Base-by-base conservation (phyloP, 2,329 filamentous ascomycete genomes). In the Botrytis aclada region DNA sequence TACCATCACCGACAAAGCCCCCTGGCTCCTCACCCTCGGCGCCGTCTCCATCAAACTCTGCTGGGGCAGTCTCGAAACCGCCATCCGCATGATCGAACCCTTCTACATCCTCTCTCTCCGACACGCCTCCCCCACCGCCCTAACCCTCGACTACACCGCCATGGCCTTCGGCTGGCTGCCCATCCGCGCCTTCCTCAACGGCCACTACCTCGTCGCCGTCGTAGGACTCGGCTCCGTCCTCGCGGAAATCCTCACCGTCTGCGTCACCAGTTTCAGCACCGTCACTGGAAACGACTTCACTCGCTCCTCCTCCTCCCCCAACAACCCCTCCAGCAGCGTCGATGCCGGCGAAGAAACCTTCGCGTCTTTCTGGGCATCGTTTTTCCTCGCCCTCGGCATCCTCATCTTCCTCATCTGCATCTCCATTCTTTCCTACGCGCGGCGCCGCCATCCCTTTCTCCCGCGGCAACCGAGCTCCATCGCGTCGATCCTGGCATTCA, bases 401-500 rank as follows among this genome's bases (percentile, higher is more conserved):
- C 84, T 94, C n/a, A 61, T 61, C 22, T 78, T 76, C 81, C 88
- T 94, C 80, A 84, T 86, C 72, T 77, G 85, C 37, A 87, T 92
- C 34, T 88, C 90, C 0, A 81, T 82, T 1, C 78, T 90, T 1
- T 90, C 92, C 29, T 91, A 92, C 78, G 73, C 84, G 29, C 86
- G 88, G 1, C 88, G 92, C 22, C 86, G 89, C 0, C 88, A 89
- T 72, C 88, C 92, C 3, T 94, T 95, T 81, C 83, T 95, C 72
- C 93, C 93, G 1, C 88, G 93, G 7, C 91, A 94, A 83, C 92
- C 92, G 6, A 93, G 90, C 77, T 94, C 92, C 32, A 94, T 95
- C 77, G 90, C 92, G 2, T 90, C 88, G 61, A 88, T 94, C 70
- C 84, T 95, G 71, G 92, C 91, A 0, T 95, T 92, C 79, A 92